Evolutionary conservation across 108 stramenopile species (phyloP), one percentile per base, ranked within the genome.

Genomic region (Aurantiochytrium sp.): DNA sequence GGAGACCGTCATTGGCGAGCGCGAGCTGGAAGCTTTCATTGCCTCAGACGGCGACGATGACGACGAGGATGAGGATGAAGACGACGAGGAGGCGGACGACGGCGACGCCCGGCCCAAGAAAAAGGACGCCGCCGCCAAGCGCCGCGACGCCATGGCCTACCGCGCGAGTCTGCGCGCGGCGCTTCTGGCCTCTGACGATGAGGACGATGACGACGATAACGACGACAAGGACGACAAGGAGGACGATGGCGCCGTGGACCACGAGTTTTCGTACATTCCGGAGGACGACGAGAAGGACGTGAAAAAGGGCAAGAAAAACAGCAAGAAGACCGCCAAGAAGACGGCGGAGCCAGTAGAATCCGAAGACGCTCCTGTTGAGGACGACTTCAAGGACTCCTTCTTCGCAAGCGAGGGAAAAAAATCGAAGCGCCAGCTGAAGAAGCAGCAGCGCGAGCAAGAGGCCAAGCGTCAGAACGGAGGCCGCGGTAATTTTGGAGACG

Each of bases 11-110:
- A 81, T 81, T 81, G 73, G 73, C 39, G 73, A 81, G 73, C 39
- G 45, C n/a, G 73, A 81, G 27, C 73, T 81, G 6, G 73, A 81
- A 30, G 73, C 73, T 0, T 81, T 81, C 32, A 81, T 81, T 48
- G 73, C 73, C 2, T 41, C 73, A 24, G 73, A 81, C 1, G 39
- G 12, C 19, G 73, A 81, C 42, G 39, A 41, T 12, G 73, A 81
- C 10, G 73, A 45, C 15, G 69, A 81, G 17, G 73, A 48, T 0
- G 45, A 81, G 12, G 73, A 48, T 22, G 73, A 81, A 27, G 73
- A 81, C 0, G 42, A 48, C 0, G 45, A 81, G 0, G 4, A 81
- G 15, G 50, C 8, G 17, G 50, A 52, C 15, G 50, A 52, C 0
- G 50, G 50, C 17, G 3, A 17, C 50, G 17, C 15, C 50, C 8